Evolutionary conservation across 2,329 filamentous ascomycete species (phyloP).

Genomic region (Nemania sp.): DNA sequence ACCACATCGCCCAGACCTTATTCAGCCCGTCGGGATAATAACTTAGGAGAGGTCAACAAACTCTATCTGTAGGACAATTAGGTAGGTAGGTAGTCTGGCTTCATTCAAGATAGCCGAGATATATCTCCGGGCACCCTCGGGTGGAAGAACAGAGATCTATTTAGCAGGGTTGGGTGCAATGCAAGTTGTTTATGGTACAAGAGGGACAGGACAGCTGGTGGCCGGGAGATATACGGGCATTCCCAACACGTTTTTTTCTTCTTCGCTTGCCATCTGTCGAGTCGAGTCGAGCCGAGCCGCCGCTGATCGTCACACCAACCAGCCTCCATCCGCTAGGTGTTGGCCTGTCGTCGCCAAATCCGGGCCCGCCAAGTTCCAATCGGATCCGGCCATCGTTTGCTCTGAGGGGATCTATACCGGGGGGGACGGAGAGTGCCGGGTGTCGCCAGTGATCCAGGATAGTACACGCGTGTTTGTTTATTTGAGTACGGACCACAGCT

Average conservation of each 20-base stretch:
- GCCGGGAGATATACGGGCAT: conserved; percentile 19
- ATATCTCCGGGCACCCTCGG: neutral
- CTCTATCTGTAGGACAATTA: too few relatives aligned
- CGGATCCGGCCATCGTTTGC: conserved; percentile 24
- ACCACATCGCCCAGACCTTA: neutral
- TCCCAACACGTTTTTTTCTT: conserved; percentile 16
- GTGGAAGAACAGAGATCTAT: conserved; percentile 37
- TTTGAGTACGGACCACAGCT: conserved; percentile 92
- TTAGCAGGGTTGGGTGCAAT: conserved; percentile 33
- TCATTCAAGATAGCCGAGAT: neutral
- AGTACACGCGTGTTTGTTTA: conserved; percentile 55
- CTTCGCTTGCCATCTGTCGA: conserved; percentile 30
- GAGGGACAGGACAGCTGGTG: conserved; percentile 27
- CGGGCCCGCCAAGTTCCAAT: conserved; percentile 17
- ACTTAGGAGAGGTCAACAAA: neutral
- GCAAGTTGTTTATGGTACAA: conserved; percentile 43
- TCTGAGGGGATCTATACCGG: conserved; percentile 32
- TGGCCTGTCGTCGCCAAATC: conserved; percentile 6
- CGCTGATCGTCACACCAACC: conserved; percentile 21
- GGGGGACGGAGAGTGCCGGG: conserved; percentile 26
- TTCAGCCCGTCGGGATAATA: neutral
- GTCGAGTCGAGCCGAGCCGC: conserved; percentile 15
- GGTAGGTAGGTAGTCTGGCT: neutral
- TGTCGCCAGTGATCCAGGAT: conserved; percentile 26
- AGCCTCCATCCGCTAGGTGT: conserved; percentile 4